Percentiles rank a stretch among this genome's conserved stretches.
Evolutionary conservation across 1,139 yeast species (phyloP).

Genomic region (Magnusiomyces ingens): DNA sequence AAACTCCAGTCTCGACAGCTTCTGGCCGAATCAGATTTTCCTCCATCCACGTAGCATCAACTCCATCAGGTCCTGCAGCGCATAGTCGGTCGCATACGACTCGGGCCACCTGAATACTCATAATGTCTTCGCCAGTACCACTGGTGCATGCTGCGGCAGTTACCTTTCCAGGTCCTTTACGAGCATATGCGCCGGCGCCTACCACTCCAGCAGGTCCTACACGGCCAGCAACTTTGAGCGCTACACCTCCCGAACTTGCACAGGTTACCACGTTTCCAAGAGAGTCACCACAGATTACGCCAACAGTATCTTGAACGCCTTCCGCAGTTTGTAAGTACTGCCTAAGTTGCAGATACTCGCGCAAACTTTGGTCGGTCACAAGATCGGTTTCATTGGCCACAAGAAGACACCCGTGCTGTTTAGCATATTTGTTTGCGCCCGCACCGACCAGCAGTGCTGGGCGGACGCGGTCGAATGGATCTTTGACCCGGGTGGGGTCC

Average conservation of each 20-base stretch:
- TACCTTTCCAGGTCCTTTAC: neutral
- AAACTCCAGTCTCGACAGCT: conserved; percentile 8
- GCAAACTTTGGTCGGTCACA: conserved; percentile 19
- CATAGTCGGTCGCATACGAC: conserved; percentile 5
- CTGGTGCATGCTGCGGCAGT: conserved; percentile 24
- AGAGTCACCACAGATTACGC: conserved; percentile 32
- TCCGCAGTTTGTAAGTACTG: conserved; percentile 12
- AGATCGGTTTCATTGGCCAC: conserved; percentile 18
- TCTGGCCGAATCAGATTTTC: neutral
- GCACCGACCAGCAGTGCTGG: conserved; percentile 33
- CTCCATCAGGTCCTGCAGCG: neutral
- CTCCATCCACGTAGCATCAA: neutral
- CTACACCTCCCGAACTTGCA: conserved; percentile 37
- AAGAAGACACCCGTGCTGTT: conserved; percentile 15
- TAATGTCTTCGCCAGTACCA: conserved; percentile 37
- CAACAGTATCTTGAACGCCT: conserved; percentile 32
- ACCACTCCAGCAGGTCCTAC: conserved; percentile 38
- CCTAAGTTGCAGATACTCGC: conserved; percentile 22
- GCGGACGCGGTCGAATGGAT: conserved; percentile 26
- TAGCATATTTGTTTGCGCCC: conserved; percentile 32
- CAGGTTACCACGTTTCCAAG: conserved; percentile 27
- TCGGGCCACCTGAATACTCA: conserved; percentile 24
- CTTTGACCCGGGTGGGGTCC: conserved; percentile 12
- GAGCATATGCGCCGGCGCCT: conserved; percentile 29
- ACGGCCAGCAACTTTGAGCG: conserved; percentile 34